These are phyloP conservation scores for Mollisia scopiformis DNA, from an alignment of 2,329 filamentous ascomycete genomes.

Conservation along the genomic window DNA sequence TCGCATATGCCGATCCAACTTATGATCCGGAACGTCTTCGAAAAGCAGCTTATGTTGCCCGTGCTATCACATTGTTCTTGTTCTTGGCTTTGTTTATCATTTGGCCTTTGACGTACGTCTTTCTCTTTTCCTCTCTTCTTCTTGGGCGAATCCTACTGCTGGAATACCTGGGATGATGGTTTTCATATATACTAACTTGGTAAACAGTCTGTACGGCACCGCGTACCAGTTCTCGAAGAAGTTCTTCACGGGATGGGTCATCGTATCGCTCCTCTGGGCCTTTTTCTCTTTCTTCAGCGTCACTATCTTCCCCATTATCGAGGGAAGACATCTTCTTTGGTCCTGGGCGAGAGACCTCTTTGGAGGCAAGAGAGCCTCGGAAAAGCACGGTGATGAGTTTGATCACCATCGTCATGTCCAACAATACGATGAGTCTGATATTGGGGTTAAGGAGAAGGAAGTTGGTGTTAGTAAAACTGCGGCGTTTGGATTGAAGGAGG, in stretches of 20 bases:
- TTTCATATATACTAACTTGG: not conserved
- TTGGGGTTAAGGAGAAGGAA: not conserved
- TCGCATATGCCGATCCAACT: slow-evolving; percentile 11
- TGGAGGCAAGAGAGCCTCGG: slow-evolving; percentile 2
- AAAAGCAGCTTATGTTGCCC: slow-evolving; percentile 12
- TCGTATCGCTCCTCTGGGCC: slow-evolving; percentile 11
- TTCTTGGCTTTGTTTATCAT: slow-evolving; percentile 15
- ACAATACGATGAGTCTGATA: not conserved
- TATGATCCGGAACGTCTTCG: slow-evolving; percentile 11
- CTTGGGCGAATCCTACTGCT: not conserved
- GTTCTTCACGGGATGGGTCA: slow-evolving; percentile 13
- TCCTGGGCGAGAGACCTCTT: slow-evolving; percentile 8
- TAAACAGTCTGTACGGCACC: slow-evolving; percentile 7
- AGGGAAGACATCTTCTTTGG: slow-evolving; percentile 6
- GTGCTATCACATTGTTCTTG: slow-evolving; percentile 10
- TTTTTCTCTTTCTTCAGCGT: slow-evolving; percentile 13
- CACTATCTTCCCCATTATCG: slow-evolving; percentile 9
- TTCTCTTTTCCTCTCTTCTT: not conserved
- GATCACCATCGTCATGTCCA: slow-evolving; percentile 10
- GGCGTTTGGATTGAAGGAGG: not conserved
- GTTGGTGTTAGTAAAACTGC: not conserved
- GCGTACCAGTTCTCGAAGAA: slow-evolving; percentile 11
- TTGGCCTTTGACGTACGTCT: slow-evolving; percentile 13
- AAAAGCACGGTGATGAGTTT: slow-evolving; percentile 6
- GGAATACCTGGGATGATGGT: not conserved